These are phyloP conservation scores for Gossypium turneri DNA, from an alignment of 345 rosid genomes.

Conservation along the genomic window DNA sequence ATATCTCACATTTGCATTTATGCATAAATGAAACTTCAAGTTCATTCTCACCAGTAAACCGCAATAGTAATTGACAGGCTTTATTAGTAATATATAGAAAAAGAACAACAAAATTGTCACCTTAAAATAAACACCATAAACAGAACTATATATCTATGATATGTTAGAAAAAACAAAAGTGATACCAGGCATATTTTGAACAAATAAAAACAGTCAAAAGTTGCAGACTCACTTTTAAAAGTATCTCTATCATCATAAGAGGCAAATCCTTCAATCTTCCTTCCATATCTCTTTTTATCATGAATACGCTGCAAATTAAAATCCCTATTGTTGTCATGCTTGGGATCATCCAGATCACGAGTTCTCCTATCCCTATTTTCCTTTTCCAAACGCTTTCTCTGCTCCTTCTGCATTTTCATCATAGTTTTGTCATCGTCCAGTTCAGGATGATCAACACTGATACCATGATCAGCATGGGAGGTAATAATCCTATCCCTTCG, in stretches of 20 bases:
- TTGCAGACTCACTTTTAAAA: conserved; percentile 56
- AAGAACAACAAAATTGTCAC: neutral
- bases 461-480: conserved; percentile 61
- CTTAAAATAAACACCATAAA: neutral
- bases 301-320: conserved; percentile 44
- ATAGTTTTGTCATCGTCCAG: conserved; percentile 63
- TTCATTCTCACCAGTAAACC: neutral
- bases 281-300: conserved; percentile 60
- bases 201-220: neutral
- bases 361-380: conserved; percentile 71
- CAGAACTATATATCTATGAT: neutral
- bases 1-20: neutral
- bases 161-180: neutral
- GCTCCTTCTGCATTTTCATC: conserved; percentile 65
- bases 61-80: neutral
- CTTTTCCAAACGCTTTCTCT: conserved; percentile 65
- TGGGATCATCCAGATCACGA: conserved; percentile 68
- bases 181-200: neutral
- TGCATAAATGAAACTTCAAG: neutral
- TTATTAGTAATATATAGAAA: neutral
- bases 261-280: conserved; percentile 63
- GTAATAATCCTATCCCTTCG: conserved; percentile 58
- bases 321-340: conserved; percentile 56
- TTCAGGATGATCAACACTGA: conserved; percentile 74
- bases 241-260: conserved; percentile 67